Evolutionary conservation across 116 monocot species (phyloP), one percentile per base, ranked within the genome.

Genomic region (Thalassia testudinum): DNA sequence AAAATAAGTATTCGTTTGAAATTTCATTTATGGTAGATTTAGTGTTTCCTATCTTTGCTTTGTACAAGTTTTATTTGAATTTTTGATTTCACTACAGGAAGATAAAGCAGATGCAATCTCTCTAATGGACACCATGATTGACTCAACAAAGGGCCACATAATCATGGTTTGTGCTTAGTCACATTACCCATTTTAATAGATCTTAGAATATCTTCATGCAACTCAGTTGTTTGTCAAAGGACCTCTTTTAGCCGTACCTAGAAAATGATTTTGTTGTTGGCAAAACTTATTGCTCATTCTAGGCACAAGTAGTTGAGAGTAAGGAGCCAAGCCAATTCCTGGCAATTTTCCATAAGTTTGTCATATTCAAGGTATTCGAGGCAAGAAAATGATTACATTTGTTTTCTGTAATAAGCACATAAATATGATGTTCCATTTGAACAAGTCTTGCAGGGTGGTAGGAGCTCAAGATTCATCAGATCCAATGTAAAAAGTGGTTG

Each of bases 271-370:
- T 45, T 45, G 4, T 16, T n/a, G n/a, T n/a, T n/a, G n/a, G n/a
- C n/a, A n/a, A n/a, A n/a, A n/a, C n/a, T n/a, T 13, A 6, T 20
- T 13, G 2, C 24, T 50, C 7, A 8, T 25, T 50, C 0, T 24
- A 82, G 81, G 77, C 81, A 17, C 69, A 72, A 63, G 37, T 82
- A 18, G 63, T 44, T 60, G 81, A 82, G 53, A 63, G 73, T 26
- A 70, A 61, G 58, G 81, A 82, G 44, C 77, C 81, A 18, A 34
- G 43, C 38, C 68, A 68, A 21, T 67, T 82, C 58, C 75, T 77
- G 47, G 38, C 62, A 29, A 61, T 82, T 30, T 82, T 72, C 40
- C 57, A 58, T 48, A 58, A 43, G 48, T 28, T 73, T 26, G 56
- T 82, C 21, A 55, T 70, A 61, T 63, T 67, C 21, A 82, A 77